Evolutionary conservation across 1,284 basidiomycete species (phyloP).

Genomic region (Vanrija sp.): DNA sequence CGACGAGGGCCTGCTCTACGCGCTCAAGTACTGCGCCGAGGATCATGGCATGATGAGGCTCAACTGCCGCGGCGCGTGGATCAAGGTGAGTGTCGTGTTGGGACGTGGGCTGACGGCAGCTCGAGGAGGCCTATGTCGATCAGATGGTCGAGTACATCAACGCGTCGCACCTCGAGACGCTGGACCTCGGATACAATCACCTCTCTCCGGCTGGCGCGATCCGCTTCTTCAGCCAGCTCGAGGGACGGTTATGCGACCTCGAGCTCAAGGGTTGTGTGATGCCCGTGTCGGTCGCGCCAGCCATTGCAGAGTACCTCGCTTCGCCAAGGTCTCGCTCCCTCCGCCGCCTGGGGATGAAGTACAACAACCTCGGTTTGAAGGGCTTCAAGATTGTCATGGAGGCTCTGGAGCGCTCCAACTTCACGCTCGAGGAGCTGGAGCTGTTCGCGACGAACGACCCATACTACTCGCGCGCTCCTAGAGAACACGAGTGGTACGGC

Average conservation of each 20-base stretch:
- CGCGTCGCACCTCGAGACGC: constrained; percentile 23
- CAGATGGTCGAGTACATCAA: constrained; percentile 23
- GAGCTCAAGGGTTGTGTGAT: constrained; percentile 36
- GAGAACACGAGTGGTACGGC: no score
- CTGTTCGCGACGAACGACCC: no score
- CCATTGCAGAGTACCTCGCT: no score
- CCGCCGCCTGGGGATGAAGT: constrained; percentile 24
- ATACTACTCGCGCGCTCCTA: no score
- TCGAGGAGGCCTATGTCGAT: no score
- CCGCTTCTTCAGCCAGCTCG: constrained; percentile 25
- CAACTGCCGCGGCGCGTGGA: no score
- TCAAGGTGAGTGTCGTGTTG: no score
- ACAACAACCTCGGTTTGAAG: constrained; percentile 36
- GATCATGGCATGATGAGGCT: no score
- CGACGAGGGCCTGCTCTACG: no score
- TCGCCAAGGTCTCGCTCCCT: constrained; percentile 8
- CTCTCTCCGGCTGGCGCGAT: constrained; percentile 18
- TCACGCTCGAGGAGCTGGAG: not conserved
- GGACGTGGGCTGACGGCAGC: no score
- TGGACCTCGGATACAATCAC: constrained; percentile 36
- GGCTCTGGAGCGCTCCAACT: not conserved
- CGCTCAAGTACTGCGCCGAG: no score
- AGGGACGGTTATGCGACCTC: constrained; percentile 27
- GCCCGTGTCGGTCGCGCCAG: no score
- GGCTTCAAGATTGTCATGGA: constrained; percentile 25